Base-by-base conservation (phyloP, 2,329 filamentous ascomycete species). In the Fusarium miscanthi region DNA sequence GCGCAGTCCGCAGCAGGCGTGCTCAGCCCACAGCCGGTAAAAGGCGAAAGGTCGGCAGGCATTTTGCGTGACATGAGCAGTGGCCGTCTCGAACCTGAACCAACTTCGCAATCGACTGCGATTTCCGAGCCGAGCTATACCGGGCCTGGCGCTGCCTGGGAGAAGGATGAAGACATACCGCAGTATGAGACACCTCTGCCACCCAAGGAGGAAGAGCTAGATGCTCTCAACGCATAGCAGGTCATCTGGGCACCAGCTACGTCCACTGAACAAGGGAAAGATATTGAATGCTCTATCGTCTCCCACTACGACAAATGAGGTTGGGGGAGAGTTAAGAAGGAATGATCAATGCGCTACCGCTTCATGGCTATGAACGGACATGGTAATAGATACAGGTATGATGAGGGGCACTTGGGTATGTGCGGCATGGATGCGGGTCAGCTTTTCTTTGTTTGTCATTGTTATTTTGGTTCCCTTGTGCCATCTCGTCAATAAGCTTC, bases 61-160 rank as follows among this genome's bases (percentile, higher is more conserved):
- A 77, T 80, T 53, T 74, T 82, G 77, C 79, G 79, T 62, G 77
- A 74, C 61, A 77, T 81, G 61, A 71, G 74, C 56, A 77, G 74
- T 51, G 72, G 67, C 54, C 51, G 58, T 53, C 66, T 69, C 48
- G 74, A 72, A 16, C 38, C 73, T 40, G 45, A 49, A 35, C 59
- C 63, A 27, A 59, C 54, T 52, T 70, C 72, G n/a, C 66, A 74
- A 45, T 42, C 59, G 21, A 51, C 60, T 23, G 74, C 76, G 10
- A 83, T 86, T 31, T 78, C 80, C 27, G 77, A 84, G 51, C 85
- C 87, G 23, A 85, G 84, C 70, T 88, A 87, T 73, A 77, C 81
- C 57, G 87, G 87, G 11, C 86, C 87, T 4, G 85, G 86, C 6
- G 78, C 82, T 17, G 77, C 81, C n/a, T 88, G 85, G 79, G 87